Evolutionary conservation across 257 asterid species (phyloP).

Genomic region (Nicotiana obtusifolia): DNA sequence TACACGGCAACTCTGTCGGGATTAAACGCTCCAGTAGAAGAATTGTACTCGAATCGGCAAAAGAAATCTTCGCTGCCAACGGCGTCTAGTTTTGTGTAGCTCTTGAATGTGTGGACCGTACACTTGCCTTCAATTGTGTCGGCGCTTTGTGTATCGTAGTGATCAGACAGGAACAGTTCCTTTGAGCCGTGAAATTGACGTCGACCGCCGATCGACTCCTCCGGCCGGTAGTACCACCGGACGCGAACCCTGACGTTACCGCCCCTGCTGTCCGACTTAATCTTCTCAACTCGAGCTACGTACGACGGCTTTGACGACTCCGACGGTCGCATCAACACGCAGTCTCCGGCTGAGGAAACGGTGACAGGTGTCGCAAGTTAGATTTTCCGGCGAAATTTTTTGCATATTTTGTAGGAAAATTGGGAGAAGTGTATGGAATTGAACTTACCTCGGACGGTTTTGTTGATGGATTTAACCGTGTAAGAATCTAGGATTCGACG

Average conservation of each 20-base stretch:
- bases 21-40: conserved; percentile 78
- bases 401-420: not conserved
- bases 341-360: conserved; percentile 63
- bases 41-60: conserved; percentile 90
- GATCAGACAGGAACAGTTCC: conserved; percentile 90
- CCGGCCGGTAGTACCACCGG: conserved; percentile 97
- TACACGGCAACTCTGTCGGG: conserved; percentile 97
- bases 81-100: conserved; percentile 80
- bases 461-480: conserved; percentile 59
- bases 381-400: conserved; percentile 2
- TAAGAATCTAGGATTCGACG: conserved; percentile 76
- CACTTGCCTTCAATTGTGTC: conserved; percentile 89
- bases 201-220: conserved; percentile 93
- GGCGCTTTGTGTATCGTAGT: conserved; percentile 77
- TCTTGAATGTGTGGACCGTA: conserved; percentile 77
- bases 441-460: conserved; percentile 60
- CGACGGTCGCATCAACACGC: conserved; percentile 79
- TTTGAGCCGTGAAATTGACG: conserved; percentile 87
- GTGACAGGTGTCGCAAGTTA: conserved; percentile 5
- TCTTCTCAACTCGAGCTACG: conserved; percentile 80
- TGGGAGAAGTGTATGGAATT: not conserved
- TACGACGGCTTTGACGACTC: conserved; percentile 82
- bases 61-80: conserved; percentile 92
- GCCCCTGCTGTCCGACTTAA: conserved; percentile 86
- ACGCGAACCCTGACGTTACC: conserved; percentile 63